Evolutionary conservation across 495 filamentous ascomycete species (phyloP), one percentile per base, ranked within the genome.

Genomic region (Penicillium cosmopolitanum): DNA sequence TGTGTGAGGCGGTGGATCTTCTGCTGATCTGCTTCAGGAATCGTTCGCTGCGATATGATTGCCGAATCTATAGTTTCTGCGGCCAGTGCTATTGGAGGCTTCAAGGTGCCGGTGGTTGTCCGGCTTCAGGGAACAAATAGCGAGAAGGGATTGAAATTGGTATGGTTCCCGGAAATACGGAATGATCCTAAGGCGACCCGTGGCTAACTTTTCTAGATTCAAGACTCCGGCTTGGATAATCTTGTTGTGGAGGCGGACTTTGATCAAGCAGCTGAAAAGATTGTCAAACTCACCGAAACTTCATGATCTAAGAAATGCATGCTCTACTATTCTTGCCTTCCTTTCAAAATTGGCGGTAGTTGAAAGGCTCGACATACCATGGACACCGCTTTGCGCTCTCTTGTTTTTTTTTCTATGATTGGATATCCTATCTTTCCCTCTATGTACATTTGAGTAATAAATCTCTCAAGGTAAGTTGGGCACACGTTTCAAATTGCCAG

Each of bases 41-140:
- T 74, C 54, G 65, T 74, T 31, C 72, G 72, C 4, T 74, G 72
- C 25, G 70, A 74, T 55, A 74, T 74, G 72, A 72, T 74, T 33
- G 72, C 72, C 10, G 65, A 70, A 36, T 67, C 70, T 23, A 72
- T 74, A 18, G 12, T 74, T 48, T 62, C 62, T 23, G 72, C 70
- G 5, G 68, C 66, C 6, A 16, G 43, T 10, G 48, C 56, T 5
- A 55, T 54, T 13, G 66, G 65, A 3, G 64, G 64, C 2, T 71
- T 73, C 47, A 62, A 62, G 25, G 46, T 68, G 21, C 72, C 72
- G 8, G 66, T 74, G 3, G 70, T 74, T 0, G 63, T 73, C 34
- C 62, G 72, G 3, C 52, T 74, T 11, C 72, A 74, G 56, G 72
- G 72, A 5, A 74, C 72, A 3, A 73, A 74, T 47, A 51, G 48